Conservation (phyloP, 2,329 filamentous ascomycete genomes). For the Colletotrichum lentis region DNA sequence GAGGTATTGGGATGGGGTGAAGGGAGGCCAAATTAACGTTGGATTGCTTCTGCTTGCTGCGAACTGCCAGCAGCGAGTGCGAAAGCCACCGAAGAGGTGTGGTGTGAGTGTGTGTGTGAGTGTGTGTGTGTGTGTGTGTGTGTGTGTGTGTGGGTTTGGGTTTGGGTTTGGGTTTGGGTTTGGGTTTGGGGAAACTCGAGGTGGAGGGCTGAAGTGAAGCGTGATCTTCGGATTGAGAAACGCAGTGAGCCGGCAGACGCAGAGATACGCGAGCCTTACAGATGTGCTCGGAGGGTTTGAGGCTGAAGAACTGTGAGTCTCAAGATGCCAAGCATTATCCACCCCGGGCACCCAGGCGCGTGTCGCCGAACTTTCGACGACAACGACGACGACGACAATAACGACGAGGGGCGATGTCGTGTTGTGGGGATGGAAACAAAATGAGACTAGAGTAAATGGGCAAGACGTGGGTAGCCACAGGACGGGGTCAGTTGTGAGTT, state of each 20-base stretch:
- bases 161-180: neutral
- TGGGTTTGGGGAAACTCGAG: conserved; percentile 21
- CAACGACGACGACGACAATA: neutral
- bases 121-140: too few relatives aligned
- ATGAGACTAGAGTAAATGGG: neutral
- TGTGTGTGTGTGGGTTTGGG: too few relatives aligned
- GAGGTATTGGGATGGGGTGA: conserved; percentile 4
- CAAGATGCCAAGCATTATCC: conserved; percentile 36
- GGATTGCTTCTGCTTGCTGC: conserved; percentile 20
- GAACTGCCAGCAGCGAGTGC: neutral
- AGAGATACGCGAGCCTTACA: conserved; percentile 16
- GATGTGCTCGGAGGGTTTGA: conserved; percentile 32
- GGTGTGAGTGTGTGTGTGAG: too few relatives aligned
- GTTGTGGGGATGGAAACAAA: conserved; percentile 34
- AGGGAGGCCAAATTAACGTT: conserved; percentile 28
- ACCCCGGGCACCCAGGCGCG: conserved; percentile 18
- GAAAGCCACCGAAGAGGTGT: neutral
- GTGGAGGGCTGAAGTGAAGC: conserved; percentile 33
- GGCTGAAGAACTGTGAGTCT: conserved; percentile 31
- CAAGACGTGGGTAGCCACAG: neutral
- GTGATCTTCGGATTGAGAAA: conserved; percentile 35
- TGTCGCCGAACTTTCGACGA: conserved; percentile 31
- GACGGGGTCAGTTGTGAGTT: neutral
- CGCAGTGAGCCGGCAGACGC: neutral
- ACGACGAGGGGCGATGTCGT: conserved; percentile 13